phyloP scores from a whole-genome alignment of 768 basidiomycete genomes.

The Boletus eberwhitei region DNA sequence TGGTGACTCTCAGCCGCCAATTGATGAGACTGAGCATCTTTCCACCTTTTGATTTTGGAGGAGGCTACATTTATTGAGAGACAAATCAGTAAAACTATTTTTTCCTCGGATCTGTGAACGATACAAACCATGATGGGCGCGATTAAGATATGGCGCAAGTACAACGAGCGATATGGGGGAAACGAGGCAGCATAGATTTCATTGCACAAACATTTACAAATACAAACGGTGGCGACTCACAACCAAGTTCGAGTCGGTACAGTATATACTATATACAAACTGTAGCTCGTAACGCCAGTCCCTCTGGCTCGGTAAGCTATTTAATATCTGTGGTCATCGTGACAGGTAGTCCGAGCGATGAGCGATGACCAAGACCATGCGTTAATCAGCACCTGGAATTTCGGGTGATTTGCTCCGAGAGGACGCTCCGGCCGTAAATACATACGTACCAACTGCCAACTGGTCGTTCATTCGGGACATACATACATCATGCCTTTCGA shows the following conservation, averaged over 20 bases:
- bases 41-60: slow-evolving; percentile 96
- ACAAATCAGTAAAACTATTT: slow-evolving; percentile 6
- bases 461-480: no score
- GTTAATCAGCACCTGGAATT: not conserved
- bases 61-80: slow-evolving; percentile 53
- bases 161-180: slow-evolving; percentile 20
- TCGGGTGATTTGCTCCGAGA: not conserved
- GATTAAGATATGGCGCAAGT: slow-evolving; percentile 24
- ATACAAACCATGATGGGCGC: slow-evolving; percentile 58
- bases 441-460: not conserved
- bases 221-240: slow-evolving; percentile 6
- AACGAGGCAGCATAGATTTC: slow-evolving; percentile 22
- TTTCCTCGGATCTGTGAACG: slow-evolving; percentile 8
- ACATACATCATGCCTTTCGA: slow-evolving; percentile 20
- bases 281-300: not conserved
- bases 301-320: not conserved
- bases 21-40: slow-evolving; percentile 98
- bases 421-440: not conserved
- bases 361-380: not conserved
- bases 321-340: not conserved
- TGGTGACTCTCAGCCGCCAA: slow-evolving; percentile 94
- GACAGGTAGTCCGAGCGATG: not conserved
- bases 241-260: no score
- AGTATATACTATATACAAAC: no score
- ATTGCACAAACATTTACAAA: slow-evolving; percentile 35